Percentiles rank a stretch among this genome's conserved stretches.
phyloP scores from a whole-genome alignment of 2,329 filamentous ascomycete genomes.

The Curvularia hawaiiensis region DNA sequence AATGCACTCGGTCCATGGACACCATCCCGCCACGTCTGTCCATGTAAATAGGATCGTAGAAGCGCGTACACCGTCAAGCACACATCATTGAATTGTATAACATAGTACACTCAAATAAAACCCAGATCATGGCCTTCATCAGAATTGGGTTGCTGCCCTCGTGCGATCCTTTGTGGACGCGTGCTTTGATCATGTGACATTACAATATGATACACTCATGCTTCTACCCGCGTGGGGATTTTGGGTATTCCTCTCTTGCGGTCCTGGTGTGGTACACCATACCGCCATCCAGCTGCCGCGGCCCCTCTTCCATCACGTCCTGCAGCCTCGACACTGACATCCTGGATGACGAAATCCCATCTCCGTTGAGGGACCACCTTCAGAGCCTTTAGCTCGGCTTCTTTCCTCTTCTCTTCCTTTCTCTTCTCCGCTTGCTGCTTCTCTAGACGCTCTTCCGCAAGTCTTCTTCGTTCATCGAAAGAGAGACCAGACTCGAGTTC shows the following conservation, averaged over 20 bases:
- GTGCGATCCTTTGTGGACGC: constrained; percentile 64
- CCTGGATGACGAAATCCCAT: constrained; percentile 66
- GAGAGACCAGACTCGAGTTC: constrained; percentile 37
- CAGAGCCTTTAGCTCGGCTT: constrained; percentile 51
- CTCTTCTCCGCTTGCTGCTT: constrained; percentile 44
- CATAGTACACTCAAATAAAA: constrained; percentile 5
- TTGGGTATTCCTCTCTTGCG: constrained; percentile 67
- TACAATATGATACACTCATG: constrained; percentile 25
- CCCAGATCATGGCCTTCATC: constrained; percentile 57
- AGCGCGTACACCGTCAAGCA: not conserved
- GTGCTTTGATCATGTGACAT: constrained; percentile 5
- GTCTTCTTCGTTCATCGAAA: constrained; percentile 42
- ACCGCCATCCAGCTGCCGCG: constrained; percentile 62
- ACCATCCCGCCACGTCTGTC: not conserved
- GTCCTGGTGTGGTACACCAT: constrained; percentile 66
- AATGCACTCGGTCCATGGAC: not conserved
- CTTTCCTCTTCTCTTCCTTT: constrained; percentile 50
- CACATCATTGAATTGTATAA: not conserved
- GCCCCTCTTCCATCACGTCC: constrained; percentile 60
- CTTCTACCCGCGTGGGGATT: constrained; percentile 65
- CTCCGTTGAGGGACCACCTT: constrained; percentile 55
- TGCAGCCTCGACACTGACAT: constrained; percentile 61
- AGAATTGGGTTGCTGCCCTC: constrained; percentile 65
- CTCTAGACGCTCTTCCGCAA: constrained; percentile 38
- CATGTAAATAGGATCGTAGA: not conserved